A percentile compares a stretch with the other conserved stretches of the same genome.
Conservation (phyloP, 305 asterid genomes). For the Fraxinus albicans region DNA sequence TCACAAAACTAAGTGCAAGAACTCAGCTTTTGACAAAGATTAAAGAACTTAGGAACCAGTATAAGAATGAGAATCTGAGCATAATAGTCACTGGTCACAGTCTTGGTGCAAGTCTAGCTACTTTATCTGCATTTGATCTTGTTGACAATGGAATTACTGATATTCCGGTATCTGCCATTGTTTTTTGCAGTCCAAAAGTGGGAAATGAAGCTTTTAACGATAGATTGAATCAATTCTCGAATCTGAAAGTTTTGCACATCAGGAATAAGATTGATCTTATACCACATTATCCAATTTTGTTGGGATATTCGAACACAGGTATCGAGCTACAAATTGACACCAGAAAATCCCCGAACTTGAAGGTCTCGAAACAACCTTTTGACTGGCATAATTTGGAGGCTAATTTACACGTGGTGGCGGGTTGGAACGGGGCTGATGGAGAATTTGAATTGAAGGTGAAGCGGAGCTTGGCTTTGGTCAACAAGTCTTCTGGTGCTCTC, state of each 20-base stretch:
- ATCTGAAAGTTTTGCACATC: slow-evolving; percentile 65
- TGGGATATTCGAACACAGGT: slow-evolving; percentile 59
- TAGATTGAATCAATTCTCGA: slow-evolving; percentile 33
- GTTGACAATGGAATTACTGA: slow-evolving; percentile 64
- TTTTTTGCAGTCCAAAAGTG: slow-evolving; percentile 79
- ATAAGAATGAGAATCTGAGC: slow-evolving; percentile 52
- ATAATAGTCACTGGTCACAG: slow-evolving; percentile 67
- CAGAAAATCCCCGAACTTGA: slow-evolving; percentile 51
- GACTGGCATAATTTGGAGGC: slow-evolving; percentile 12
- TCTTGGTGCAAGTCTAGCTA: slow-evolving; percentile 62
- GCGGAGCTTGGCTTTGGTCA: slow-evolving; percentile 74
- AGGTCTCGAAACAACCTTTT: neutral
- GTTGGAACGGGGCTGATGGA: slow-evolving; percentile 16
- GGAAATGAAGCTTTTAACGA: slow-evolving; percentile 62
- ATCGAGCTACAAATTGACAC: slow-evolving; percentile 48
- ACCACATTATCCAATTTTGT: slow-evolving; percentile 48
- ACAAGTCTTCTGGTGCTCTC: slow-evolving; percentile 61
- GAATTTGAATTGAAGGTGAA: slow-evolving; percentile 36
- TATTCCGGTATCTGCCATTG: slow-evolving; percentile 69
- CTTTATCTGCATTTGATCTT: slow-evolving; percentile 66
- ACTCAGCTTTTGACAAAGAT: slow-evolving; percentile 46
- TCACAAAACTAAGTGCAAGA: slow-evolving; percentile 68
- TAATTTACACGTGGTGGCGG: neutral
- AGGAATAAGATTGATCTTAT: slow-evolving; percentile 68
- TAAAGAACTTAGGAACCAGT: slow-evolving; percentile 13